Percentiles rank a stretch among this genome's conserved stretches.
phyloP scores from a whole-genome alignment of 2,329 filamentous ascomycete genomes.

The Polychaeton citri region DNA sequence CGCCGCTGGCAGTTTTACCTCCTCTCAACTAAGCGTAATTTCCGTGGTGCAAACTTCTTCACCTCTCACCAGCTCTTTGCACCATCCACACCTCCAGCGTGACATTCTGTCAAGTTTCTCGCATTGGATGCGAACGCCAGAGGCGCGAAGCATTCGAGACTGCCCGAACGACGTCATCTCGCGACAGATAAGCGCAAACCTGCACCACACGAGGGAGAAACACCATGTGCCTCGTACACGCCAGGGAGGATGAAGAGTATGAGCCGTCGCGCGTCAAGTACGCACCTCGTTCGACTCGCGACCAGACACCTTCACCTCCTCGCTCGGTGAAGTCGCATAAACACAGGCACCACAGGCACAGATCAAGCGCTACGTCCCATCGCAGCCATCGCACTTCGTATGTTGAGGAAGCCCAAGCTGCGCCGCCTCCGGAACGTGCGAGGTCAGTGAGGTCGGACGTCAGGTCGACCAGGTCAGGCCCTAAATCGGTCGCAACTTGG shows the following conservation, averaged over 20 bases:
- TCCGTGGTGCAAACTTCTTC: too few species aligned
- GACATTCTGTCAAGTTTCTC: too few species aligned
- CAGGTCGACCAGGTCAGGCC: not conserved
- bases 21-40: too few species aligned
- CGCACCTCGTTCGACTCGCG: constrained; percentile 22
- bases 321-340: constrained; percentile 1
- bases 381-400: not conserved
- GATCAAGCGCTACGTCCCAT: not conserved
- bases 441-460: not conserved
- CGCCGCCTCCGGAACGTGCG: not conserved
- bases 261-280: constrained; percentile 9
- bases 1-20: too few species aligned
- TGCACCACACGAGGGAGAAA: too few species aligned
- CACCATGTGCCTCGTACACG: constrained; percentile 34
- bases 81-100: too few species aligned
- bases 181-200: too few species aligned
- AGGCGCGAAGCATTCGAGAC: too few species aligned
- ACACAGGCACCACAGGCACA: not conserved
- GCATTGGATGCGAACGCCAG: too few species aligned
- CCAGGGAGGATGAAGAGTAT: constrained; percentile 30
- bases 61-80: too few species aligned
- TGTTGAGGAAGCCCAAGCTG: not conserved
- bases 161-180: too few species aligned
- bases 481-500: not conserved
- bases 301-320: constrained; percentile 13